Base-by-base conservation (phyloP, 2,329 filamentous ascomycete species). In the Trichoderma pleuroti region DNA sequence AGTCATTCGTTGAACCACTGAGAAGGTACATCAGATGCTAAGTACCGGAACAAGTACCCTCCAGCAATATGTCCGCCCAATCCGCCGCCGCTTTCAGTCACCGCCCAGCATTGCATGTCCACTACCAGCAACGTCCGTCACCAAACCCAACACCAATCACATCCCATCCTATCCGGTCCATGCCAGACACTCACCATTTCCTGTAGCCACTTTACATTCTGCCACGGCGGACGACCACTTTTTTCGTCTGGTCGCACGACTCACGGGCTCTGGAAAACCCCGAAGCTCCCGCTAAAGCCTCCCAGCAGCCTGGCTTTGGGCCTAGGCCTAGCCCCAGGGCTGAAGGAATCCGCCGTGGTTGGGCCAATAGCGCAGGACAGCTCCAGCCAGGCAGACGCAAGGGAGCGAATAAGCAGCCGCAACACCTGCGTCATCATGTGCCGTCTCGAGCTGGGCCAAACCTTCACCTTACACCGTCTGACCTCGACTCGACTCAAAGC, bases 381-480 rank as follows among this genome's bases (percentile, higher is more conserved):
- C 67, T 69, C 9, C 2, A 54, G 21, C 59, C 42, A 70, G 67
- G 67, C 67, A 70, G 67, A 63, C 30, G 60, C 61, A 65, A 65
- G 39, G 62, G 61, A 64, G 62, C 61, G 60, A 70, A 65, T 59
- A 62, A 63, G 67, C 59, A 42, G 67, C 67, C 30, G 46, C 67
- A 34, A 54, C 46, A 21, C 16, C 30, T 28, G 69, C 63, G 69
- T 67, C 63, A 67, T 71, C 69, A 71, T 67, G 69, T 71, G 69
- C 69, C 54, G 42, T 54, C 18, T 32, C 28, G 46, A 61, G 64
- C 26, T 59, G 46, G 56, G 30, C 61, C 34, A 60, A 60, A 66
- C 68, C 54, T 59, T 60, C 54, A 68, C 65, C 65, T 68, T 68
- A 26, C 65, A 68, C 65, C 39, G 65, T 68, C 56, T 68, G 65